Conservation (phyloP, 805 yeast species). For the Cyberlindnera bimundalis region DNA sequence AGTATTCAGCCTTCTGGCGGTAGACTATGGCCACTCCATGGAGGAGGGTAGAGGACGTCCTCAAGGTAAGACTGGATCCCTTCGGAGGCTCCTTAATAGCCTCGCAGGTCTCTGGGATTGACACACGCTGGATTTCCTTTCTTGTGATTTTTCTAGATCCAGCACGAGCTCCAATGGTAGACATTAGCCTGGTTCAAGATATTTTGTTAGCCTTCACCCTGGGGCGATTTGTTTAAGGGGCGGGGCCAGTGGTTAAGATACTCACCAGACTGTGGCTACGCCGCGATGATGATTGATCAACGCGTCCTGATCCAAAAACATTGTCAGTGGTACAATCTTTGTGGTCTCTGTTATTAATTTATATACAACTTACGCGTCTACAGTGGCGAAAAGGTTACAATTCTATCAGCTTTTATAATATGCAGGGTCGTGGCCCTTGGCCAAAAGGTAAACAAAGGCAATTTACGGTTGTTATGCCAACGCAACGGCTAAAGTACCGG, state of each 20-base stretch:
- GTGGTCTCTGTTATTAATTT: background rate
- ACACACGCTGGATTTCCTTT: slow-evolving; percentile 33
- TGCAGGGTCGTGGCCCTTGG: slow-evolving; percentile 1
- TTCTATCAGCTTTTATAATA: slow-evolving; percentile 1
- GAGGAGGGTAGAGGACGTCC: slow-evolving; percentile 39
- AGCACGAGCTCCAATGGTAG: slow-evolving; percentile 39
- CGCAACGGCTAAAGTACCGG: slow-evolving; percentile 28
- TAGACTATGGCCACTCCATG: slow-evolving; percentile 46
- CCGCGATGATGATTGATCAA: slow-evolving; percentile 25
- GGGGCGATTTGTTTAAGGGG: background rate
- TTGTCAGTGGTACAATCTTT: background rate
- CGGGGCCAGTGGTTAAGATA: background rate
- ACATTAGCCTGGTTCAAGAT: slow-evolving; percentile 28
- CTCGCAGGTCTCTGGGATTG: slow-evolving; percentile 43
- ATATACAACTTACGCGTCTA: background rate
- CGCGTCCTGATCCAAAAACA: slow-evolving; percentile 22
- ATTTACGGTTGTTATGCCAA: slow-evolving; percentile 11
- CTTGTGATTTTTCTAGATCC: slow-evolving; percentile 30
- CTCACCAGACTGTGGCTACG: slow-evolving; percentile 24
- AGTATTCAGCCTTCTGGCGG: slow-evolving; percentile 45
- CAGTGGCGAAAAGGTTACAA: too few species aligned
- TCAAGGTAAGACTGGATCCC: slow-evolving; percentile 22
- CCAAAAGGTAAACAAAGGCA: slow-evolving; percentile 1
- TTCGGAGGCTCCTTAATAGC: slow-evolving; percentile 26
- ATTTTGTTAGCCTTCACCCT: too few species aligned